Evolutionary conservation across 441 rosid genomes (phyloP), one percentile per base, ranked within the genome.

Genomic region (Gossypium schwendimanii): DNA sequence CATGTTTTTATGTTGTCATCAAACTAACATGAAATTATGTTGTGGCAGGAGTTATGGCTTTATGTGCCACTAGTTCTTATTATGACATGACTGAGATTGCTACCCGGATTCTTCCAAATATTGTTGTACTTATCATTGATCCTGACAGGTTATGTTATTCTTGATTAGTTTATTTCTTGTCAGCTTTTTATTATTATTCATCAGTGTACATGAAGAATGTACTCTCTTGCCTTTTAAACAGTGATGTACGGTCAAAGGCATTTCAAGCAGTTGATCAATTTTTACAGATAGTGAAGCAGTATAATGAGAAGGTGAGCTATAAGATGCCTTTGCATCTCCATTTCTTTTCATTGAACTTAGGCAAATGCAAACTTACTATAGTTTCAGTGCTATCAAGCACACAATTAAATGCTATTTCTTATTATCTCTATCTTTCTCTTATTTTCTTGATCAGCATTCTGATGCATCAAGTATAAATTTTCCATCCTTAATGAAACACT

Each of bases 201-300:
- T 31, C 69, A 11, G 11, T 14, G 61, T 50, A 33, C 52, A 36
- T 50, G 58, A 36, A 36, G 49, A 63, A 63, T 50, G 54, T 66
- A 47, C 63, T 70, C 72, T 71, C 49, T 9, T 54, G 47, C 67
- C 49, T 72, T 57, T 55, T 77, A 62, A 75, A 82, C 84, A 96
- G 98, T 81, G 99, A 96, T 80, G 97, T 96, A 73, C 92, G 94
- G 69, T 69, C 91, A 23, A 96, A 96, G 84, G 90, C 99, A 76
- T 96, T 96, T 86, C 92, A 96, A 81, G 97, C 98, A 53, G 91
- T 90, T 71, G 98, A 96, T 60, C 97, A 93, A 63, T 96, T 96
- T 82, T 78, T 96, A 85, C 94, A 87, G 86, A 85, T 93, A 83
- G 82, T 89, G 84, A 96, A 86, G 84, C 97, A 93, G 69, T 79